Evolutionary conservation across 768 basidiomycete species (phyloP).

Genomic region (Myochromella boudieri): DNA sequence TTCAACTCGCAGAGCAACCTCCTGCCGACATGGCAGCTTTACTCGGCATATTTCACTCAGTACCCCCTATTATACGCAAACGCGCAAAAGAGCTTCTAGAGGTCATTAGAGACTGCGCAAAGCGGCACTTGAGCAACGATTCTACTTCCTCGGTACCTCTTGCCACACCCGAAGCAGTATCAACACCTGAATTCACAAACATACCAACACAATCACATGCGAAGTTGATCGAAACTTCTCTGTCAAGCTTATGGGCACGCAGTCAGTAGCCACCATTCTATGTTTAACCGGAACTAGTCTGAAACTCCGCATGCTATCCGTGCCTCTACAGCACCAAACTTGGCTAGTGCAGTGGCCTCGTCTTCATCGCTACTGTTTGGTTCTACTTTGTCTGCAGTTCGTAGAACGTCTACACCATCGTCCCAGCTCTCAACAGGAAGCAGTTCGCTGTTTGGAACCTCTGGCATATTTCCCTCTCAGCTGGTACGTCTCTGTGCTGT

Average conservation of each 20-base stretch:
- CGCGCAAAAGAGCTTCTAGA: constrained; percentile 64
- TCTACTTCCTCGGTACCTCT: not conserved
- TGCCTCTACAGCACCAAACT: not conserved
- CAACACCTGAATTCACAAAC: constrained; percentile 9
- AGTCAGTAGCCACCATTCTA: constrained; percentile 18
- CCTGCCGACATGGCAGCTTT: constrained; percentile 67
- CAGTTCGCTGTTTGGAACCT: constrained; percentile 48
- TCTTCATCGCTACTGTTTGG: constrained; percentile 33
- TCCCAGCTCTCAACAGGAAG: constrained; percentile 29
- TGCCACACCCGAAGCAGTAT: not conserved
- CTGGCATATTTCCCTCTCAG: constrained; percentile 13
- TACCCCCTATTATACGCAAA: constrained; percentile 63
- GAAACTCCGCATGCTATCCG: constrained; percentile 8
- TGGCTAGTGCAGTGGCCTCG: constrained; percentile 5
- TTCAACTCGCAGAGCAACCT: constrained; percentile 68
- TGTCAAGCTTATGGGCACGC: constrained; percentile 27
- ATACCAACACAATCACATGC: constrained; percentile 8
- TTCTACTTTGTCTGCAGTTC: constrained; percentile 14
- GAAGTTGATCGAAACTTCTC: constrained; percentile 2
- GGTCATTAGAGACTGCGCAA: constrained; percentile 54
- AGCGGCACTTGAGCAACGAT: constrained; percentile 22
- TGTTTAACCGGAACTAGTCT: constrained; percentile 5
- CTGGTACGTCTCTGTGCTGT: constrained; percentile 6
- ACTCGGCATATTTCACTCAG: constrained; percentile 54
- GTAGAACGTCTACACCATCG: constrained; percentile 3